A percentile compares a stretch with the other conserved stretches of the same genome.
Conservation (phyloP, 1,284 basidiomycete genomes). For the Ceratobasidium theobromae region DNA sequence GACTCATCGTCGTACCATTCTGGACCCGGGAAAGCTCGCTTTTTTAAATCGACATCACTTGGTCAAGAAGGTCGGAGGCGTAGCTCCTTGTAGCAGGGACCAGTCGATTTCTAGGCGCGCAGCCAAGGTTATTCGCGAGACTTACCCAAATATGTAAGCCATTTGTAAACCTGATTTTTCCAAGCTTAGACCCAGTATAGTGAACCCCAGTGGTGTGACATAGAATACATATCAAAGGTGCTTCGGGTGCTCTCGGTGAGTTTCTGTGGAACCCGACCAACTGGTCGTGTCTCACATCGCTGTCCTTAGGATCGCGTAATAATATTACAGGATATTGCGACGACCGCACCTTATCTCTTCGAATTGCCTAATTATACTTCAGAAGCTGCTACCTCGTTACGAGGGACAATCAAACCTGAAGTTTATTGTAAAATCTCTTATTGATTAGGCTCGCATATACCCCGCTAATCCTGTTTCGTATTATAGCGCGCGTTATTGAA, state of each 20-base stretch:
- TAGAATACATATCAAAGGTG: constrained; percentile 59
- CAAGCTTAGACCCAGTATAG: constrained; percentile 43
- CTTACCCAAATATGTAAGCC: constrained; percentile 34
- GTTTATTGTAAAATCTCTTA: constrained; percentile 47
- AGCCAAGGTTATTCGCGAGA: constrained; percentile 20
- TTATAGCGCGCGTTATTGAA: constrained; percentile 31
- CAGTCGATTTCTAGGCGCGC: constrained; percentile 23
- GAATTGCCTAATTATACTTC: constrained; percentile 60
- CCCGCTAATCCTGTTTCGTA: constrained; percentile 33
- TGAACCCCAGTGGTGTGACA: constrained; percentile 45
- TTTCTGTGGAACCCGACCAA: background rate
- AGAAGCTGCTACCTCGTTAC: constrained; percentile 58
- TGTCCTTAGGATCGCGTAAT: constrained; percentile 62
- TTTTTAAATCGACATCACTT: constrained; percentile 80
- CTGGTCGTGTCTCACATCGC: background rate
- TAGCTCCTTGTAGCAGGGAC: background rate
- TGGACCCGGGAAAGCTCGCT: constrained; percentile 70
- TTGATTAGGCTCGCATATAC: constrained; percentile 31
- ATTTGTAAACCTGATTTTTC: background rate
- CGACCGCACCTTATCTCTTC: constrained; percentile 74
- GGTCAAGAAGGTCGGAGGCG: constrained; percentile 42
- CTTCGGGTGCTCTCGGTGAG: constrained; percentile 58
- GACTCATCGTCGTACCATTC: constrained; percentile 72
- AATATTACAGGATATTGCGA: constrained; percentile 67
- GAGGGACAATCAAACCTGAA: constrained; percentile 48